Base-by-base conservation (phyloP, 1,139 yeast genomes). In the Geotrichum bryndzae region DNA sequence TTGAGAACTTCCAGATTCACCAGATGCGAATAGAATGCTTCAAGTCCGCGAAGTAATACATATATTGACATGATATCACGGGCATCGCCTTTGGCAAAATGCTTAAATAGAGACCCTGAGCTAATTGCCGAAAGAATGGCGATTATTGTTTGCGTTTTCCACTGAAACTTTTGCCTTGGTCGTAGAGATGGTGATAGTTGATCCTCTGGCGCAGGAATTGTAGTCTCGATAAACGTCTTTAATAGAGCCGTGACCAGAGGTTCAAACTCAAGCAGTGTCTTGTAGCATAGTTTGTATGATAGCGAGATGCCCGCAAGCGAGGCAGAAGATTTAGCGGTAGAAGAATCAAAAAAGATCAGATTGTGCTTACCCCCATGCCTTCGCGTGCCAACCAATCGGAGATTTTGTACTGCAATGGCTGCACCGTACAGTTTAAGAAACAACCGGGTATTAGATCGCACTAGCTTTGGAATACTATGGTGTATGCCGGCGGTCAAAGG, bases 11-110 rank as follows among this genome's bases (percentile, higher is more conserved):
- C 76, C 38, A 66, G 61, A 63, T 74, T 76, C 48, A 75, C 75
- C 53, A 74, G 67, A 59, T 67, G 69, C 64, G 74, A 74, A 66
- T 72, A 74, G 13, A 68, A 55, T 62, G 70, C 71, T 64, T 77
- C 79, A n/a, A 68, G 68, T 1, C 76, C 74, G 58, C 74, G 70
- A 6, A 74, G 67, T 10, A 71, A 69, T 6, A 69, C 59, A 61
- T 74, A 76, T 29, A 76, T 65, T 22, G 77, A 77, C 23, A 69
- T 60, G 54, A 69, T 70, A 31, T 69, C 68, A 27, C 72, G 66
- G 15, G 68, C 68, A 1, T 62, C 64, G 31, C 57, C 60, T 8
- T 65, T 65, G 8, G 76, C 74, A 56, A 73, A 56, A 53, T 52
- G 31, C n/a, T 29, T 25, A 52, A 53, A 51, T n/a, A 51, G 27